Percentiles rank a stretch among this genome's conserved stretches.
Evolutionary conservation across 257 asterid genomes (phyloP).

Genomic region (Capsicum rhomboideum): DNA sequence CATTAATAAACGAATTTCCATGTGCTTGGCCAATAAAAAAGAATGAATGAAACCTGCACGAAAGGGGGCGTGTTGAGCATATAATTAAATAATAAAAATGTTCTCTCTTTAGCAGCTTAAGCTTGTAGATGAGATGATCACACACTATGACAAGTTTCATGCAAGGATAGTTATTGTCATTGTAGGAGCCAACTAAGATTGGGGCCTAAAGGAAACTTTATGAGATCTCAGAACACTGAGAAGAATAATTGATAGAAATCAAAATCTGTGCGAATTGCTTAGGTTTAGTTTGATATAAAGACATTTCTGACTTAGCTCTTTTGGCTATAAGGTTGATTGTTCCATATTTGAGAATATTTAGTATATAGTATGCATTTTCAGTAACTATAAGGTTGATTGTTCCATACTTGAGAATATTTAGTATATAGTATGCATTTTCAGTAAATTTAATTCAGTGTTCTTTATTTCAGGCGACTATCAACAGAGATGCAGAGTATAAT

Average conservation of each 20-base stretch:
- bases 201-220: not conserved
- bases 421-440: not conserved
- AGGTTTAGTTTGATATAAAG: not conserved
- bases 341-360: not conserved
- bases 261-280: not conserved
- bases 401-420: not conserved
- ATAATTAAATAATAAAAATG: no score
- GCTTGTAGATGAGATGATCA: no score
- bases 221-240: not conserved
- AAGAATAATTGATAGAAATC: not conserved
- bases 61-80: no score
- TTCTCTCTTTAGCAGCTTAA: no score
- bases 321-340: not conserved
- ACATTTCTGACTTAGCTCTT: not conserved
- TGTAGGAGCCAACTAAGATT: not conserved
- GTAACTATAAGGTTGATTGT: not conserved
- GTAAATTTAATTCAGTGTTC: not conserved
- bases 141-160: no score
- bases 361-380: not conserved
- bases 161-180: not conserved
- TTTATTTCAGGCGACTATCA: conserved; percentile 29
- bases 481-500: conserved; percentile 18
- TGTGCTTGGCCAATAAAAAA: no score
- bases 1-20: no score
- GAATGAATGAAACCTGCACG: no score